These are phyloP conservation scores for Calonectria pseudoreteaudii DNA, from an alignment of 2,329 filamentous ascomycete species.

Conservation along the genomic window DNA sequence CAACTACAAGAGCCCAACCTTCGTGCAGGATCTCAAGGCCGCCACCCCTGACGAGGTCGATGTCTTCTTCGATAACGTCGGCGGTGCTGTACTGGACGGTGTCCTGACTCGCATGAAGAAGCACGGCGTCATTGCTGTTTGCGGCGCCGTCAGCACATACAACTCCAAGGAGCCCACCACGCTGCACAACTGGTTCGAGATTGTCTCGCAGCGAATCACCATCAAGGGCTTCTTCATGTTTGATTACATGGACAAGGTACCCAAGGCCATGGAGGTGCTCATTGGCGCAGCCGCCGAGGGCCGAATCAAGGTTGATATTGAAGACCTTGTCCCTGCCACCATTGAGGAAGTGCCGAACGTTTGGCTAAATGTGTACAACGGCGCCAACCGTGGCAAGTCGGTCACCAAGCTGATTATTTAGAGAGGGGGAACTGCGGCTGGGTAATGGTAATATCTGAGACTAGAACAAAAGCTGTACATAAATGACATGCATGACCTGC, in stretches of 20 bases:
- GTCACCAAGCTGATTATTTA: constrained; percentile 23
- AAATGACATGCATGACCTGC: neutral
- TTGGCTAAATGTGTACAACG: constrained; percentile 25
- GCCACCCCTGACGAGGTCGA: constrained; percentile 45
- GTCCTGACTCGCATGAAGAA: constrained; percentile 45
- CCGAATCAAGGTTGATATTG: constrained; percentile 40
- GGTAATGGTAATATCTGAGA: neutral
- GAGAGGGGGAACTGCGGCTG: neutral
- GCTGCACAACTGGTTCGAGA: constrained; percentile 45
- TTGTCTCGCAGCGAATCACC: constrained; percentile 41
- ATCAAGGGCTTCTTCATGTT: constrained; percentile 45
- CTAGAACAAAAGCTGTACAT: neutral
- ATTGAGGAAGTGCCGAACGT: constrained; percentile 28
- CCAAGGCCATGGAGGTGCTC: constrained; percentile 39
- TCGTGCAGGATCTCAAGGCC: constrained; percentile 41
- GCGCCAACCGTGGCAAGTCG: constrained; percentile 23
- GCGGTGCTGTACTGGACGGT: constrained; percentile 40
- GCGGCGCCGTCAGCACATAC: constrained; percentile 41
- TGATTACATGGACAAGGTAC: constrained; percentile 45
- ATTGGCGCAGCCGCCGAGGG: constrained; percentile 42
- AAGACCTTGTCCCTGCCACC: constrained; percentile 24
- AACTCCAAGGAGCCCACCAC: constrained; percentile 44
- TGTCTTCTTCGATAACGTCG: constrained; percentile 46
- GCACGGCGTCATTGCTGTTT: constrained; percentile 40
- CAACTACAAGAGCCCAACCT: constrained; percentile 47